These are phyloP conservation scores for Xylariaceae sp. DNA, from an alignment of 2,329 filamentous ascomycete species.

Conservation along the genomic window DNA sequence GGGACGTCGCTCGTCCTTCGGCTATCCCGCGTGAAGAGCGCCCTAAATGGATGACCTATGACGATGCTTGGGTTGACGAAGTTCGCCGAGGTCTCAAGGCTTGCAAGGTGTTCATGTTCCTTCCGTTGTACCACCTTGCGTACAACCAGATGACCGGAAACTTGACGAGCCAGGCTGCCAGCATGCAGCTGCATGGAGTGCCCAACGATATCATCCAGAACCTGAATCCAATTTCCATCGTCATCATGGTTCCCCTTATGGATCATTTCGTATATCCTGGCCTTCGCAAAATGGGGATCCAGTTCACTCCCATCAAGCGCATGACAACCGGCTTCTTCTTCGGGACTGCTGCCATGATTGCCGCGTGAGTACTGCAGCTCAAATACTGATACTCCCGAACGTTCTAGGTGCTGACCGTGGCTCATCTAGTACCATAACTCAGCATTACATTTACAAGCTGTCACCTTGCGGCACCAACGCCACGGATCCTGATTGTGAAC, in stretches of 20 bases:
- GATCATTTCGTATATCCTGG: constrained; percentile 63
- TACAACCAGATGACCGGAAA: constrained; percentile 49
- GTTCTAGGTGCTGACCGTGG: background rate
- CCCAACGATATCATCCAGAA: constrained; percentile 75
- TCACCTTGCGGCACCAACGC: constrained; percentile 56
- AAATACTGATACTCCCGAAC: background rate
- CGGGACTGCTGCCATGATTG: constrained; percentile 57
- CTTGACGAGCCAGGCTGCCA: constrained; percentile 57
- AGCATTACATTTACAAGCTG: constrained; percentile 58
- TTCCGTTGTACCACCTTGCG: constrained; percentile 22
- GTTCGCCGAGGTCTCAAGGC: constrained; percentile 59
- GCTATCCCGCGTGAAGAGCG: constrained; percentile 48
- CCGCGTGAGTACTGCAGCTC: constrained; percentile 26
- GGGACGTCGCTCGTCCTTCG: constrained; percentile 65
- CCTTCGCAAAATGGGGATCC: constrained; percentile 57
- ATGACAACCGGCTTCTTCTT: constrained; percentile 67
- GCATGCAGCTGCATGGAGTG: constrained; percentile 62
- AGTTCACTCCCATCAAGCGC: constrained; percentile 70
- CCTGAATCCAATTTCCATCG: constrained; percentile 67
- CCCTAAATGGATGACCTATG: constrained; percentile 69
- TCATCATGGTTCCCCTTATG: constrained; percentile 68
- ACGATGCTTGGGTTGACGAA: constrained; percentile 76
- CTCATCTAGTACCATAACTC: constrained; percentile 39
- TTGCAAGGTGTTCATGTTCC: background rate
- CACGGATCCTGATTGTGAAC: constrained; percentile 21